Evolutionary conservation across 1,139 yeast genomes (phyloP), one percentile per base, ranked within the genome.

Genomic region (Lodderomyces theae): DNA sequence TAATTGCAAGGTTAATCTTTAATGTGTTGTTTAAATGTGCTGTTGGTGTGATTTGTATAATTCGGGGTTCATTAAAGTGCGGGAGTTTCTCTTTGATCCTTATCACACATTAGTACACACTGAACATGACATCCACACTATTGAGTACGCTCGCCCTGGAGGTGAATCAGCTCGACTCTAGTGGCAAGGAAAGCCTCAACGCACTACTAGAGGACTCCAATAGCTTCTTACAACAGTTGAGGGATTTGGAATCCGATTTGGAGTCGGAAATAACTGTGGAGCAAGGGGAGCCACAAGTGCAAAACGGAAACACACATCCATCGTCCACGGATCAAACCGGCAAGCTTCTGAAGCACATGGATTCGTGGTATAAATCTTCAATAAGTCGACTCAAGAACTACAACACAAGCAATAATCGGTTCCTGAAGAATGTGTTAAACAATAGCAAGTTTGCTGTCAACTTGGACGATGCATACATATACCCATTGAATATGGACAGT

Each of bases 381-480:
- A 69, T 72, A 10, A 37, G 47, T 4, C 45, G 52, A 13, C 55
- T 72, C 23, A 72, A 72, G 49, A 41, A 57, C 2, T 72, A 70
- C 51, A 72, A 72, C 49, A 52, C 69, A 1, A 63, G 63, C 22
- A 61, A 63, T 34, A 64, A 66, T 50, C 58, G 54, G 54, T 67
- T 69, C 43, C 65, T 47, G 48, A 70, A 70, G 55, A 65, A 63
- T 41, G 49, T 69, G 8, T 50, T 67, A 12, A 57, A 56, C 40
- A 63, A 62, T 49, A 46, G 64, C 16, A 58, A 55, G 40, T 68
- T 58, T 47, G 51, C 46, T 28, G 52, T 69, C 28, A 64, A 66
- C 43, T 51, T 72, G 40, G 76, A 71, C 51, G 74, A 69, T 29
- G 75, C 77, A 3, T 72, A 72, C 47, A 60, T 69, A 1, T 72